Conservation (phyloP, 345 rosid species). For the Kandelia obovata region DNA sequence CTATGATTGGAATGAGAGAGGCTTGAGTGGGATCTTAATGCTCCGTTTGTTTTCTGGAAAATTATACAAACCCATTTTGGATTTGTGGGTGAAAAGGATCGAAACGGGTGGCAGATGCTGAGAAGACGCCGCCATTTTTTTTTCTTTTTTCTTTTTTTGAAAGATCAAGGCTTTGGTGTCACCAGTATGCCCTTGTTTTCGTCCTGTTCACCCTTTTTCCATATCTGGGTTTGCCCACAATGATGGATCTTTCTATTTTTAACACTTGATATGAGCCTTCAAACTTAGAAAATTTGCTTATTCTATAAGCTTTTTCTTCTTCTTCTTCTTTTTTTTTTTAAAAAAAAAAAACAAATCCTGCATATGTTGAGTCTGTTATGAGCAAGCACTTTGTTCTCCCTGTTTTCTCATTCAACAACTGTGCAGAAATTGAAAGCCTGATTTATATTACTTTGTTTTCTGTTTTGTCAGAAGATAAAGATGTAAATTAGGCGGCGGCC, state of each 20-base stretch:
- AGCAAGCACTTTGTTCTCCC: conserved; percentile 1
- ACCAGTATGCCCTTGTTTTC: neutral
- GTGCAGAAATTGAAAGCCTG: conserved; percentile 41
- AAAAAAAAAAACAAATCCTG: neutral
- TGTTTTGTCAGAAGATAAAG: conserved; percentile 1
- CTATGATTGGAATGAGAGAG: conserved; percentile 60
- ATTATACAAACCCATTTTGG: conserved; percentile 5
- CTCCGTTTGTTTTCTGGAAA: too few relatives aligned
- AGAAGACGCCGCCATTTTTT: conserved; percentile 26
- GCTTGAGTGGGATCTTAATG: conserved; percentile 39
- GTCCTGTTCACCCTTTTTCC: conserved; percentile 2
- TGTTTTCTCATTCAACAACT: conserved; percentile 29
- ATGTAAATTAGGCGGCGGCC: conserved; percentile 46
- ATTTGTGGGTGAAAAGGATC: conserved; percentile 3
- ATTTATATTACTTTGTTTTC: conserved; percentile 6
- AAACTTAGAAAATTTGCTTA: neutral
- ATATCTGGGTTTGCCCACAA: conserved; percentile 27
- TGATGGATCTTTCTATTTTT: conserved; percentile 29
- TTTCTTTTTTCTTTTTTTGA: too few relatives aligned
- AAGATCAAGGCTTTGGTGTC: conserved; percentile 32
- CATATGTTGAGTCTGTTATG: conserved; percentile 27
- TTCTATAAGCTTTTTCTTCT: neutral
- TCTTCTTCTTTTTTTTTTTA: neutral
- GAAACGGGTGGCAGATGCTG: neutral
- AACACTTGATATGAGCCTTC: conserved; percentile 63